These are phyloP conservation scores for Podaxis carcinomalis DNA, from an alignment of 768 basidiomycete genomes.

Conservation along the genomic window DNA sequence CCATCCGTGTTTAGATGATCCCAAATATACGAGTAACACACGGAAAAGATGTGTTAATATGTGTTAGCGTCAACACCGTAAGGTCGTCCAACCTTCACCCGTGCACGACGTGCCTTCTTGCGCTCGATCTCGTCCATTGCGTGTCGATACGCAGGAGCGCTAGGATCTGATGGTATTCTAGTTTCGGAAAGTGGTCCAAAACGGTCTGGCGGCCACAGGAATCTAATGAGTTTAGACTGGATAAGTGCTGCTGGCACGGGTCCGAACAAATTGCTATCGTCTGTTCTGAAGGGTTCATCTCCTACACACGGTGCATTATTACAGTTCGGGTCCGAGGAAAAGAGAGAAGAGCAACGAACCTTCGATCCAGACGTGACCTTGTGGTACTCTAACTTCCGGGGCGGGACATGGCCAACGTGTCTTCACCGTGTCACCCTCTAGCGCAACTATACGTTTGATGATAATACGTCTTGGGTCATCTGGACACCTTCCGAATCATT, in stretches of 20 bases:
- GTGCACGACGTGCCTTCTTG: slow-evolving; percentile 31
- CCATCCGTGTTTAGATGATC: background rate
- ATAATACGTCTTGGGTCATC: slow-evolving; percentile 45
- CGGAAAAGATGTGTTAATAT: background rate
- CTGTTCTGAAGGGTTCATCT: slow-evolving; percentile 61
- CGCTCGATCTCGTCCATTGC: slow-evolving; percentile 36
- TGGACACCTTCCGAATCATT: slow-evolving; percentile 47
- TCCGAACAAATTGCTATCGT: slow-evolving; percentile 72
- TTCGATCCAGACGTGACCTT: slow-evolving; percentile 74
- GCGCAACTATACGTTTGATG: slow-evolving; percentile 63
- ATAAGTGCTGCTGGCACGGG: slow-evolving; percentile 50
- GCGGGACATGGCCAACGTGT: slow-evolving; percentile 69
- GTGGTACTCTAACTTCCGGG: slow-evolving; percentile 47
- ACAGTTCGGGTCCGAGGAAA: background rate
- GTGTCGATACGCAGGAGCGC: slow-evolving; percentile 22
- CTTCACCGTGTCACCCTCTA: slow-evolving; percentile 58
- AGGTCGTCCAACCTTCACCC: slow-evolving; percentile 25
- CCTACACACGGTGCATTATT: slow-evolving; percentile 31
- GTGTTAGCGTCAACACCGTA: slow-evolving; percentile 7
- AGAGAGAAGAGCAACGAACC: slow-evolving; percentile 31
- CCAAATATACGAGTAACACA: background rate
- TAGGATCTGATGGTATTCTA: slow-evolving; percentile 10
- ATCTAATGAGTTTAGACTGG: slow-evolving; percentile 43
- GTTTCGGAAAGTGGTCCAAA: slow-evolving; percentile 29
- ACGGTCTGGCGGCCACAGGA: slow-evolving; percentile 50